A percentile compares a stretch with the other conserved stretches of the same genome.
Evolutionary conservation across 1,284 basidiomycete genomes (phyloP).

Genomic region (Cutaneotrichosporon daszewskae): DNA sequence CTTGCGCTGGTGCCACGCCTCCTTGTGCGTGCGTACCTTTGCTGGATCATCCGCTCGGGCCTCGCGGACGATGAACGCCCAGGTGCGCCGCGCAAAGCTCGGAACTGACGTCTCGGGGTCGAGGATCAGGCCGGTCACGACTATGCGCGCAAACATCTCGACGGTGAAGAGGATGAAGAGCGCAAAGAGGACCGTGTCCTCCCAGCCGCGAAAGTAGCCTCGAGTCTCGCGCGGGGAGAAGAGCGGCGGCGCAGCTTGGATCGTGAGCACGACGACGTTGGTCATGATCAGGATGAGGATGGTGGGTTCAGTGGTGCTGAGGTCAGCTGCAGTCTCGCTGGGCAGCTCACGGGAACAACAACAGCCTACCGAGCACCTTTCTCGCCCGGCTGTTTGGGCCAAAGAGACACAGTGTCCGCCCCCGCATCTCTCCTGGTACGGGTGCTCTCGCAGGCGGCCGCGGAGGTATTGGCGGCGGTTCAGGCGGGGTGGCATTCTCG

Average conservation of each 20-base stretch:
- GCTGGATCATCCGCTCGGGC: constrained; percentile 3
- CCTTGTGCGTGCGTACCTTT: background rate
- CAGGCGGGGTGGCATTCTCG: background rate
- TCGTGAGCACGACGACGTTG: constrained; percentile 74
- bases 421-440: constrained; percentile 54
- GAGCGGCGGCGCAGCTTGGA: constrained; percentile 62
- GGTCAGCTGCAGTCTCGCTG: constrained; percentile 24
- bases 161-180: constrained; percentile 83
- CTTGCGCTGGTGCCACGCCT: background rate
- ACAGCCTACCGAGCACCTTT: constrained; percentile 58
- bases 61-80: constrained; percentile 3
- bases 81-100: constrained; percentile 44
- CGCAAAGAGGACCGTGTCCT: constrained; percentile 74
- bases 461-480: background rate
- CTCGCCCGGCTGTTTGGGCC: constrained; percentile 64
- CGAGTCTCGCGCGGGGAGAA: constrained; percentile 49
- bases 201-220: constrained; percentile 83
- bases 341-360: constrained; percentile 60
- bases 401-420: constrained; percentile 72
- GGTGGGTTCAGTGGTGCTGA: constrained; percentile 77
- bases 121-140: constrained; percentile 83
- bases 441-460: constrained; percentile 19
- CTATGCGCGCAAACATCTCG: constrained; percentile 81
- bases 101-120: constrained; percentile 68
- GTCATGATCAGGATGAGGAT: constrained; percentile 79